Base-by-base conservation (phyloP, 2,329 filamentous ascomycete genomes). In the Aspergillus sp. region DNA sequence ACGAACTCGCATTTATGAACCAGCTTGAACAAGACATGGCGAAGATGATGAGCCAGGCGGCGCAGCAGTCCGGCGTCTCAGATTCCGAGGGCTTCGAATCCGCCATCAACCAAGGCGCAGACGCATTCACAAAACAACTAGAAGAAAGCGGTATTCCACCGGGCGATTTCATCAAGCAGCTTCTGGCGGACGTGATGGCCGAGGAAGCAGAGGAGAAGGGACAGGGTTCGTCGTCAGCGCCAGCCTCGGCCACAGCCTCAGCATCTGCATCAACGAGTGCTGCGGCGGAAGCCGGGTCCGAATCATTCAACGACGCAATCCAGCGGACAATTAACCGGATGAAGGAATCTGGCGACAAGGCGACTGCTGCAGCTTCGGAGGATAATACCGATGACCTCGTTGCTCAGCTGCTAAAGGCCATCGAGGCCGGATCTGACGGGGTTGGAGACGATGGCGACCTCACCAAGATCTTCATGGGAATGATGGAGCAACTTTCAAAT, bases 401-500 rank as follows among this genome's bases (percentile, higher is more conserved):
- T 48, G 88, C 91, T n/a, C 91, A 97, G 75, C 88, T 99, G 82
- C 84, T 99, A 72, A 95, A 95, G 77, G 91, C 95, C 64, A 89
- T 97, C 80, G 90, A 92, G 71, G 84, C 85, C 23, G 84, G 87
- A 7, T 84, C 84, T 25, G 77, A 82, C 0, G 81, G 79, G 6
- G 82, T 77, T 0, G 89, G 86, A 9, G 80, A 81, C 62, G 92
- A 97, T 60, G 93, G 95, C 70, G 93, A 96, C 69, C 91, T 98
- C 71, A 93, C 92, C 60, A 94, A 96, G 80, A 92, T 98, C 88
- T 86, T 99, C 62, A 87, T 96, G 84, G 91, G 91, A 57, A 97
- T 98, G 92, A 98, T 99, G 94, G 92, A 98, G 80, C 93, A 99
- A 77, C 84, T 99, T 65, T 98, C 95, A 3, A 97, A 96, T 78